Evolutionary conservation across 2,329 filamentous ascomycete genomes (phyloP).

Genomic region (Colletotrichum sansevieriae): DNA sequence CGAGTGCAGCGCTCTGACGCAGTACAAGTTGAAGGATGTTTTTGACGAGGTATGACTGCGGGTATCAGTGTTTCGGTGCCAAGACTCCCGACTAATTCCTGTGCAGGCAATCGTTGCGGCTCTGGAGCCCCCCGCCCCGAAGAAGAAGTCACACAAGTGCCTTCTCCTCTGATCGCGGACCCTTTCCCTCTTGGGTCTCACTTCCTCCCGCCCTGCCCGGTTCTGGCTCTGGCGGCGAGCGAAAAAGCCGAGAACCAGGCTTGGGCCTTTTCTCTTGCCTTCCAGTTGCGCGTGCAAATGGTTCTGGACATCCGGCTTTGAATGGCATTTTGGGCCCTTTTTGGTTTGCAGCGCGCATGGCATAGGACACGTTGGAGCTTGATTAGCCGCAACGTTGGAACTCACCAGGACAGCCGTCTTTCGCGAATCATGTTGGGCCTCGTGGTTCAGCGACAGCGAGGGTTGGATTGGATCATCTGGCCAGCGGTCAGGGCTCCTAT

Average conservation of each 20-base stretch:
- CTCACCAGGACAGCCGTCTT: conserved; percentile 25
- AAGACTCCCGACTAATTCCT: conserved; percentile 36
- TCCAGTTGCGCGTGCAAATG: conserved; percentile 37
- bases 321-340: conserved; percentile 39
- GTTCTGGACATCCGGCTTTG: conserved; percentile 33
- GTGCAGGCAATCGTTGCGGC: conserved; percentile 92
- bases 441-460: conserved; percentile 34
- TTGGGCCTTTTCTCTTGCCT: conserved; percentile 37
- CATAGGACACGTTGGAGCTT: conserved; percentile 39
- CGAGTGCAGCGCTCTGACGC: conserved; percentile 96
- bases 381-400: conserved; percentile 35
- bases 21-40: conserved; percentile 98
- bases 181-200: conserved; percentile 23
- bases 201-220: conserved; percentile 35
- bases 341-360: conserved; percentile 41
- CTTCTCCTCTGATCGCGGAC: conserved; percentile 68
- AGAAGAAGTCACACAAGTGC: conserved; percentile 81
- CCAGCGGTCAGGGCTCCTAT: conserved; percentile 30
- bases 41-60: conserved; percentile 88
- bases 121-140: conserved; percentile 86
- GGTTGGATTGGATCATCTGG: conserved; percentile 38
- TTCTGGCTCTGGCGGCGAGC: conserved; percentile 36
- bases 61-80: conserved; percentile 12
- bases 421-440: conserved; percentile 35
- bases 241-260: conserved; percentile 40